Base-by-base conservation (phyloP, 2,329 filamentous ascomycete genomes). In the Exophiala spinifera region DNA sequence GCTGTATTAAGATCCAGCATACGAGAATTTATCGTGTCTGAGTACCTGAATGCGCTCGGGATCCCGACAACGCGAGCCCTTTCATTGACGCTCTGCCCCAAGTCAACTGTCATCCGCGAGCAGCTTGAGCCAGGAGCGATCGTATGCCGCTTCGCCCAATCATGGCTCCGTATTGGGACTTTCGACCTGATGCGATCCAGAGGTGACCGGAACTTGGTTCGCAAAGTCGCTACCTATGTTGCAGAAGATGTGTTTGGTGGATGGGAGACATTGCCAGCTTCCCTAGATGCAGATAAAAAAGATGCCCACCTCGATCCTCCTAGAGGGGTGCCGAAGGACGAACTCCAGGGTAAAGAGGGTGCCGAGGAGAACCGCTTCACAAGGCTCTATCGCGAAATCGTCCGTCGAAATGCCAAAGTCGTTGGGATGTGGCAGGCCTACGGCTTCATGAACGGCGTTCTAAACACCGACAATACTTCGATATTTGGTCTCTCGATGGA, bases 381-480 rank as follows among this genome's bases (percentile, higher is more conserved):
- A 0, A 81, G 91, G 14, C 75, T 99, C 1, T 99, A 95, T 70
- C 85, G 94, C 33, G 91, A 95, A 66, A 85, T 99, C 52, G 85
- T 85, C 3, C 84, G 90, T 39, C 83, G 89, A 28, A 99, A 96
- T 67, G 94, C 94, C 1, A 78, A 80, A 55, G 95, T 88, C 0
- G 91, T 97, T 1, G 94, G 94, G 10, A 82, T 87, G 62, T 97
- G 94, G 92, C 95, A 99, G 74, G 91, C 90, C 0, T 97, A 97
- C 66, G 94, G 90, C n/a, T 99, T 99, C 74, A 97, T 95, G 80
- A 99, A 99, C 66, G 94, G 94, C 43, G 94, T 99, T 3, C 77
- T 99, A 54, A 99, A 99, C 72, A 97, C 94, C 0, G 94, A 99
- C 69, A 99, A 99, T 70, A 99, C 94, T 0, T 96, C 91, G 0